Base-by-base conservation (phyloP, 805 yeast species). In the Saccharomycopsis sp. region DNA sequence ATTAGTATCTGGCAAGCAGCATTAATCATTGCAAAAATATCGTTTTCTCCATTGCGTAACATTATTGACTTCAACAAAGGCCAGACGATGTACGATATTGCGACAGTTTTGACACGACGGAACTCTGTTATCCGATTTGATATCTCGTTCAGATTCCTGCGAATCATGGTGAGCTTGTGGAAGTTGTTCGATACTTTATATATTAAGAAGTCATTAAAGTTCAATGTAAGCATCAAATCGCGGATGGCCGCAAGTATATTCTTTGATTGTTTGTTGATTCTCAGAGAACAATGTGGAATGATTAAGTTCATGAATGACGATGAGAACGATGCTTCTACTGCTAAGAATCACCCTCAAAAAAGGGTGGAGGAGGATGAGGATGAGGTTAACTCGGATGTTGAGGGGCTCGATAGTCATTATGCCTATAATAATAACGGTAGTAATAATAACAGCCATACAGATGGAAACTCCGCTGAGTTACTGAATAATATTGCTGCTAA, bases 161-260 rank as follows among this genome's bases (percentile, higher is more conserved):
- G 97, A 7, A 90, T 94, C 60, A 89, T 94, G 94, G 81, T 87
- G 66, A 91, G 91, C 67, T 85, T 91, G 76, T 93, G 99, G 99
- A 89, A 87, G 60, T 76, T 91, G 60, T 88, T 88, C 70, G 81
- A 86, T 55, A 78, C 86, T 2, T 73, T 91, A 64, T 81, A 84
- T 63, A 85, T 81, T 49, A 82, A 80, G 62, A 71, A 71, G 67
- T 41, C 70, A 70, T n/a, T 64, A 68, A 58, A 70, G 72, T 59
- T 76, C 55, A 70, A 68, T 8, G 83, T 88, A 2, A 79, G 79
- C 2, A 85, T 92, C 15, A 78, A 88, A 54, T 86, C 96, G 3
- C 80, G 99, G 64, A 87, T 90, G 96, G 82, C 96, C 7, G 97
- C 96, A 0, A 86, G 94, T 59, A 90, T 92, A 1, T 90, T 93